phyloP scores from a whole-genome alignment of 345 rosid genomes.

The Salix arbutifolia region DNA sequence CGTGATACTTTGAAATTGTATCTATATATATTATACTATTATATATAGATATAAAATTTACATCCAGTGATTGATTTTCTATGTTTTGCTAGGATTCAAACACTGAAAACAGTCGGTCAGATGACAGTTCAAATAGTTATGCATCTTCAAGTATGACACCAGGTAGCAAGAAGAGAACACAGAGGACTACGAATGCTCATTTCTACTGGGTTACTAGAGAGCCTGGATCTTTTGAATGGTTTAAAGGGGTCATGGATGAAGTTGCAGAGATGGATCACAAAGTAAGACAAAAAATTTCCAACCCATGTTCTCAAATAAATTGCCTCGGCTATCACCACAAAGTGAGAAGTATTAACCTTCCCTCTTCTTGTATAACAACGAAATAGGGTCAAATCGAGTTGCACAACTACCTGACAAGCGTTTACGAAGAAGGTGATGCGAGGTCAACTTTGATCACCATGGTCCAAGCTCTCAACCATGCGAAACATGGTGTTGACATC shows the following conservation, averaged over 20 bases:
- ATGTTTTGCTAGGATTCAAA: conserved; percentile 38
- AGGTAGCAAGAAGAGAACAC: conserved; percentile 52
- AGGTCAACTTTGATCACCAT: conserved; percentile 90
- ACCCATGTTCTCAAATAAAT: not conserved
- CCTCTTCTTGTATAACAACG: not conserved
- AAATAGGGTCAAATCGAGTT: conserved; percentile 87
- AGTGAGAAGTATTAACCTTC: not conserved
- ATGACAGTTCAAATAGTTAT: conserved; percentile 63
- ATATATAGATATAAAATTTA: not conserved
- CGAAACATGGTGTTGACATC: conserved; percentile 93
- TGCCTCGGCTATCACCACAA: not conserved
- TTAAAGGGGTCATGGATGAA: conserved; percentile 93
- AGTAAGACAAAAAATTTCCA: conserved; percentile 35
- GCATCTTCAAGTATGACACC: conserved; percentile 50
- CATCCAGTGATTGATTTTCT: not conserved
- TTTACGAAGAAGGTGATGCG: conserved; percentile 97
- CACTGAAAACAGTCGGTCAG: conserved; percentile 62
- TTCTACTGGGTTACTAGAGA: conserved; percentile 99
- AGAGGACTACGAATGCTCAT: conserved; percentile 60
- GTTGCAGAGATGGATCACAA: conserved; percentile 83
- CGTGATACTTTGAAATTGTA: not conserved
- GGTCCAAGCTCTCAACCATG: conserved; percentile 97
- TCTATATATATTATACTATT: not conserved
- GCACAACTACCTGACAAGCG: conserved; percentile 94
- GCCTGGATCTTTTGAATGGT: conserved; percentile 92